Base-by-base conservation (phyloP, 1,284 basidiomycete species). In the Cystobasidium pallidum region DNA sequence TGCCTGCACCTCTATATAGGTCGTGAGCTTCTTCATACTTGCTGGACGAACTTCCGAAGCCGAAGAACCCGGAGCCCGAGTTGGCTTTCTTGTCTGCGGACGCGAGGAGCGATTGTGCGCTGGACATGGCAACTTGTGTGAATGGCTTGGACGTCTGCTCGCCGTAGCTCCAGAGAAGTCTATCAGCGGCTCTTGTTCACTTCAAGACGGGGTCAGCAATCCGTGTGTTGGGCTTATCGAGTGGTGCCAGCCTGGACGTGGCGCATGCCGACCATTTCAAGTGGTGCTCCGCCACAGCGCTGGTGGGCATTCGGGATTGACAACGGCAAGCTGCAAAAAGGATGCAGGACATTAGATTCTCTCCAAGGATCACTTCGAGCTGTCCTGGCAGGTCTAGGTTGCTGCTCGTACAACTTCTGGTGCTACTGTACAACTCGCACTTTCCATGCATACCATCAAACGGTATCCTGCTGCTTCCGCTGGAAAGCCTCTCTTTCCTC, bases 1-100 rank as follows among this genome's bases (percentile, higher is more conserved):
- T 98, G 54, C 92, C 95, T 15, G 94, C 93, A 21, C 64, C 74
- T 45, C 61, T 49, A 39, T 68, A 75, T 3, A 75, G 57, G 28
- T 75, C 74, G 36, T 66, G 65, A 13, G 74, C 74, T 54, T 75
- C 74, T 65, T 75, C 74, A 41, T 52, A 55, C 59, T 73, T 73
- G 36, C 61, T 30, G 19, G 49, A 63, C n/a, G 55, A 66, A n/a
- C 34, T 57, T 28, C 70, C 68, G 51, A 75, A 75, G 51, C 58
- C 45, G 28, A 64, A 66, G 71, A 75, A 70, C 15, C 74, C 74
- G 34, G 59, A 51, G 41, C 64, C 45, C 24, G 68, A 59, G 43
- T 63, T 52, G 59, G 64, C 64, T 64, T 73, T 75, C 71, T 75
- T 75, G 51, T 68, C 54, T 17, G 74, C 74, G 34, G 74, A 55